Evolutionary conservation across 768 basidiomycete genomes (phyloP).

Genomic region (Tricholoma flavovirens): DNA sequence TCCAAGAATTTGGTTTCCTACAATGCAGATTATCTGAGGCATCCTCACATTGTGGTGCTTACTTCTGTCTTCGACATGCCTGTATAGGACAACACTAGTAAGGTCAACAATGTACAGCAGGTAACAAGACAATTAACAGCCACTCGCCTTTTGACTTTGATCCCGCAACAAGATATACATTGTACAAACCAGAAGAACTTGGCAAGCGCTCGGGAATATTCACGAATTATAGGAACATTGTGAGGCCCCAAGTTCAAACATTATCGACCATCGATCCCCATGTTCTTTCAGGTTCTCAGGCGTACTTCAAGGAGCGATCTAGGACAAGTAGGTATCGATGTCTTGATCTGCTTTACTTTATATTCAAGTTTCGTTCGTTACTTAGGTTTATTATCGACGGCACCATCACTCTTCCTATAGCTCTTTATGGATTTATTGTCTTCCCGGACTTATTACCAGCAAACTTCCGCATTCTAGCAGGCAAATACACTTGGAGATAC

Average conservation of each 20-base stretch:
- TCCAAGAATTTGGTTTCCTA: conserved; percentile 62
- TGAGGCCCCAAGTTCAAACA: conserved; percentile 20
- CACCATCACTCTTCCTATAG: conserved; percentile 66
- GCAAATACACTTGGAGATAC: conserved; percentile 22
- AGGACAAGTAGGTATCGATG: conserved; percentile 35
- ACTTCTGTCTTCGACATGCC: conserved; percentile 10
- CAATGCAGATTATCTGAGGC: conserved; percentile 62
- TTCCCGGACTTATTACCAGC: conserved; percentile 68
- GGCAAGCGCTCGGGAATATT: conserved; percentile 72
- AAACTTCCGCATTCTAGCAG: conserved; percentile 59
- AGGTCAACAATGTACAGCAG: conserved; percentile 50
- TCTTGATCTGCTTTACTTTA: background rate
- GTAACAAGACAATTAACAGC: conserved; percentile 21
- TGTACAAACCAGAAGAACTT: conserved; percentile 63
- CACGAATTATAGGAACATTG: conserved; percentile 59
- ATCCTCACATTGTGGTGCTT: conserved; percentile 55
- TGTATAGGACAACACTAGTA: conserved; percentile 41
- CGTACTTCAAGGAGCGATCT: conserved; percentile 58
- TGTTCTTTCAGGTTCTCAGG: conserved; percentile 49
- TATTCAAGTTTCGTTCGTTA: background rate
- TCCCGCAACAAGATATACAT: conserved; percentile 45
- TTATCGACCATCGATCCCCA: background rate
- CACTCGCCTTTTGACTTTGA: background rate
- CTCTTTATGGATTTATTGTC: conserved; percentile 62
- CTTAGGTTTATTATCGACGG: conserved; percentile 62